Evolutionary conservation across 495 filamentous ascomycete genomes (phyloP), one percentile per base, ranked within the genome.

Genomic region (Lasiosphaeria hispida): DNA sequence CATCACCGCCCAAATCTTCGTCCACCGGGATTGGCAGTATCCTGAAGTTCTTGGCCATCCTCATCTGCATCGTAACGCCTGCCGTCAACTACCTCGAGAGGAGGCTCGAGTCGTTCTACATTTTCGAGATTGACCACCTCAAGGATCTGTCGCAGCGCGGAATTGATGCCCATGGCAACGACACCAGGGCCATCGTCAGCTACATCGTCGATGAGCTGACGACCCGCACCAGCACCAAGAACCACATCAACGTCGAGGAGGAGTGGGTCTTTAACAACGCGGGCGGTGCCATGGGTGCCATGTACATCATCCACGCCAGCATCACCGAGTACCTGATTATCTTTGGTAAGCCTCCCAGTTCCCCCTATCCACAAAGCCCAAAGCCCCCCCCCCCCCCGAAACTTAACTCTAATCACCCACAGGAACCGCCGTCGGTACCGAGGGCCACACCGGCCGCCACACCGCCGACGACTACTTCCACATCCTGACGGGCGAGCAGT

Each of bases 391-490:
- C n/a, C n/a, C 14, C 7, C 13, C 14, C 17, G 33, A 34, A 48
- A 50, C 14, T 17, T 9, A 30, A 42, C 9, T 30, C 36, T 53
- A 34, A 53, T 42, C n/a, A 34, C 30, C 7, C 23, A 48, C 6
- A 81, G 84, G 89, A 60, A 91, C 90, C 3, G 83, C 90, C n/a
- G 78, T 93, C 59, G 90, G 90, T 62, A 95, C 90, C 10, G 90
- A 95, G 70, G 90, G 90, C 53, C 90, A 95, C 79, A 83, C 86
- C 10, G 90, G 90, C 53, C 85, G 90, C 36, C 90, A 94, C 77
- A 91, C 90, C 33, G 89, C 90, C 4, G 89, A 95, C 73, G 90
- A 95, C 77, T 95, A 92, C 82, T 95, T 95, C 82, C 84, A 91
- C 78, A 94, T 95, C 80, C 80, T 95, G 33, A 71, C 75, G 18